Conservation (phyloP, 495 filamentous ascomycete species). For the Talaromyces wortmannii region DNA sequence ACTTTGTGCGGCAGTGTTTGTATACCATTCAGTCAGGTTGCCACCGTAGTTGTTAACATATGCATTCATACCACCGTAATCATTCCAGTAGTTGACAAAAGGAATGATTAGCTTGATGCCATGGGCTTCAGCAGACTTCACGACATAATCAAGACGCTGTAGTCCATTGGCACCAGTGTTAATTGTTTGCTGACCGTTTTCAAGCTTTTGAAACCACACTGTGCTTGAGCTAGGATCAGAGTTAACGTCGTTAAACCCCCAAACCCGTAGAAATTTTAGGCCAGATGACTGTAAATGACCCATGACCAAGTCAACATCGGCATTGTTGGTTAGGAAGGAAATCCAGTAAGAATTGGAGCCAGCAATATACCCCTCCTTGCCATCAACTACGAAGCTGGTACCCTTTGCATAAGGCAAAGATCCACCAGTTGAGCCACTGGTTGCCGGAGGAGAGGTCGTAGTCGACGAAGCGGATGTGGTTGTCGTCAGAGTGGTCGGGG, state of each 20-base stretch:
- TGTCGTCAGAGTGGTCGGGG: neutral
- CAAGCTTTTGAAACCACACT: slow-evolving; percentile 51
- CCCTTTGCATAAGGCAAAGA: slow-evolving; percentile 3
- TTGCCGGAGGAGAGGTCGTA: neutral
- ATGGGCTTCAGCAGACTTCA: slow-evolving; percentile 42
- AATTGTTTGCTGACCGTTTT: slow-evolving; percentile 42
- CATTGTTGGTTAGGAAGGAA: slow-evolving; percentile 50
- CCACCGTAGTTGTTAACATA: slow-evolving; percentile 55
- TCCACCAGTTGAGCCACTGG: neutral
- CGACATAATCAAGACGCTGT: slow-evolving; percentile 56
- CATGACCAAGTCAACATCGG: slow-evolving; percentile 47
- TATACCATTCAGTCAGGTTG: slow-evolving; percentile 42
- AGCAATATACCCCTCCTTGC: slow-evolving; percentile 38
- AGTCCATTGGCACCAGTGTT: slow-evolving; percentile 54
- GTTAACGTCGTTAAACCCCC: slow-evolving; percentile 59
- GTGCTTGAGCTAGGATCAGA: slow-evolving; percentile 25
- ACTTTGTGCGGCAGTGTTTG: slow-evolving; percentile 39
- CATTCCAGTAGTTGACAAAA: slow-evolving; percentile 46
- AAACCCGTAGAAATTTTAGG: slow-evolving; percentile 56
- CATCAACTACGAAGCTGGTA: slow-evolving; percentile 12
- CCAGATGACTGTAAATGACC: slow-evolving; percentile 38
- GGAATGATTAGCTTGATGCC: slow-evolving; percentile 49
- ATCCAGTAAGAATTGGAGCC: slow-evolving; percentile 68
- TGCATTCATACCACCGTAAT: slow-evolving; percentile 57
- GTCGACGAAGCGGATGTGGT: neutral